Base-by-base conservation (phyloP, 495 filamentous ascomycete genomes). In the Neurospora pannonica region DNA sequence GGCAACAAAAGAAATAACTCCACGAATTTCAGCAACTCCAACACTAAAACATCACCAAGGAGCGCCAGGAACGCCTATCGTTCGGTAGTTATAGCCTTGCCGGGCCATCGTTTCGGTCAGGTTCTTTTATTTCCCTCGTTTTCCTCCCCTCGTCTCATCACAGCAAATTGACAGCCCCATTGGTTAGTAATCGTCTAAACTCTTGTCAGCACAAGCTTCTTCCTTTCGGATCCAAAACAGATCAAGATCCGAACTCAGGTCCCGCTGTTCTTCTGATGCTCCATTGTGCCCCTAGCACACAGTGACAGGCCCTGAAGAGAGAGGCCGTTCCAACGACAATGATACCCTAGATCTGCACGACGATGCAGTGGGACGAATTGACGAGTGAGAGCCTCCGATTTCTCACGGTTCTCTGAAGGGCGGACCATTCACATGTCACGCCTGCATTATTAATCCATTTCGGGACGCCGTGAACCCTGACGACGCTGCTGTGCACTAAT, bases 381-480 rank as follows among this genome's bases (percentile, higher is more conserved):
- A 40, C 75, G 70, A 76, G 72, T 76, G 34, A 71, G 75, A 76
- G 24, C 70, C 34, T 72, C 62, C 15, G 74, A 43, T 28, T 60
- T 67, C 54, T 31, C 74, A 38, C 71, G 62, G 21, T 60, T 28
- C 24, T 60, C 11, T 75, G 67, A 73, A 73, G 71, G 62, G 31
- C 48, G 67, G 28, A 34, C 54, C 54, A 67, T 67, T 67, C 54
- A 67, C 54, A 67, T 67, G 54, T 10, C 54, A 67, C 28, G 54
- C 54, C 15, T 67, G 54, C 2, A 67, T 67, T 67, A 67, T 34
- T 67, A 67, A 67, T 67, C 54, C 54, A 67, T 9, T 36, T 9
- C 7, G 54, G 28, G 54, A 67, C 28, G 54, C 6, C 54, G 28
- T 34, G 54, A 62, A 62, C 54, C 54, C 54, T 34, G 54, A 34